Conservation (phyloP, 805 yeast species). For the Metschnikowia anglica region DNA sequence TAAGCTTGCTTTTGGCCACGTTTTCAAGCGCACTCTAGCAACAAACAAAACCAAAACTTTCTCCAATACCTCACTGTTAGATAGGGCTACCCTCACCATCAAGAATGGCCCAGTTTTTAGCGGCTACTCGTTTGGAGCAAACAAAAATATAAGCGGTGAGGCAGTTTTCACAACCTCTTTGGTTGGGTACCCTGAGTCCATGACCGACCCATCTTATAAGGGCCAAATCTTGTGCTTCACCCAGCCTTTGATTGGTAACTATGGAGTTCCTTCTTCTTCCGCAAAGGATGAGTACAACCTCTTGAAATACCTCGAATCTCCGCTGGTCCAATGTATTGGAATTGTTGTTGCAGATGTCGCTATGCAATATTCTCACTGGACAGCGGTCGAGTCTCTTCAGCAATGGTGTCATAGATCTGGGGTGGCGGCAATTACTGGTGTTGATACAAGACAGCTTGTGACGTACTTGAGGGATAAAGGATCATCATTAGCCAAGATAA, state of each 20-base stretch:
- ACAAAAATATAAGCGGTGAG: conserved; percentile 90
- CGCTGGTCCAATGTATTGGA: conserved; percentile 90
- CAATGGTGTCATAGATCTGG: conserved; percentile 97
- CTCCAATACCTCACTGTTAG: conserved; percentile 44
- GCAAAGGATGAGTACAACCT: conserved; percentile 81
- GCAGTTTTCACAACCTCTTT: conserved; percentile 97
- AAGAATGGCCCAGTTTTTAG: conserved; percentile 90
- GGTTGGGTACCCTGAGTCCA: conserved; percentile 97
- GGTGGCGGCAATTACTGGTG: conserved; percentile 92
- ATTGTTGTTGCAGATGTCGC: conserved; percentile 96
- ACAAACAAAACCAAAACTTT: conserved; percentile 32
- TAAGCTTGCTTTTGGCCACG: conserved; percentile 3
- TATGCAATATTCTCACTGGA: conserved; percentile 97
- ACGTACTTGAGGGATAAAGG: conserved; percentile 94
- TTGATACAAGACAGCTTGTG: conserved; percentile 94
- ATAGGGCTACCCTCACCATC: conserved; percentile 86
- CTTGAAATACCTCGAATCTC: conserved; percentile 87
- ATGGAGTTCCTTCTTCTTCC: conserved; percentile 91
- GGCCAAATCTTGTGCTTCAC: conserved; percentile 97
- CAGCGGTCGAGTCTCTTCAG: conserved; percentile 93
- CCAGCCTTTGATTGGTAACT: conserved; percentile 95
- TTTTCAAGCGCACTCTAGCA: conserved; percentile 33
- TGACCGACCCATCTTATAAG: conserved; percentile 97
- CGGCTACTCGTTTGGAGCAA: conserved; percentile 95
- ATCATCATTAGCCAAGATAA: conserved; percentile 85